Evolutionary conservation across 2,329 filamentous ascomycete genomes (phyloP), one percentile per base, ranked within the genome.

Genomic region (Aspergillus japonicus): DNA sequence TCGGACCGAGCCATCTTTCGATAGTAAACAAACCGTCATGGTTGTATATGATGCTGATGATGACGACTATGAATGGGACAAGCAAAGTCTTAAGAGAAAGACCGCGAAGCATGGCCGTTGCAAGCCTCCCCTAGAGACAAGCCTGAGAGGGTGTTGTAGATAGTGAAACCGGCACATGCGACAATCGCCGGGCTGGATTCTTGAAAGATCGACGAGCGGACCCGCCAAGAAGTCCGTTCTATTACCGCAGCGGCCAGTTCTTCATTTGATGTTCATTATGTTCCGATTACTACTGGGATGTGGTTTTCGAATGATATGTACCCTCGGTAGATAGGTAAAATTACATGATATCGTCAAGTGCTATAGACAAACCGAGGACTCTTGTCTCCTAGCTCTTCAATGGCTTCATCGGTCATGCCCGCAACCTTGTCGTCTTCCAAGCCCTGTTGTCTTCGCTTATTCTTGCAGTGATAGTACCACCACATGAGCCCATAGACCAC

Each of bases 401-500:
- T 75, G 39, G 77, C 75, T 26, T 77, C 75, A 48, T 79, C 76
- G 4, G 73, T 70, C 67, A 78, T 72, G 5, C 71, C 75, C 2
- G 67, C 68, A 49, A 78, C 70, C 57, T 73, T 77, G 5, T 70
- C 68, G 60, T 79, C 75, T 58, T 78, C 72, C 12, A 73, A 62
- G 2, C 77, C 77, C 24, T 66, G 64, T 4, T 64, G 71, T 59
- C 74, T 69, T 44, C 69, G 72, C 63, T 72, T 75, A 61, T 88
- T 88, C 67, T 79, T 73, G 14, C 73, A 64, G 39, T 70, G 66
- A 64, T 83, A 85, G 74, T 79, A 84, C 61, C 79, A 74, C 81
- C 82, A 86, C 75, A 88, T 77, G 29, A 83, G 73, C 3, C 72
- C 80, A 66, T 84, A 88, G 4, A 86, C 73, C 29, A 80, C 52